A percentile compares a stretch with the other conserved stretches of the same genome.
Evolutionary conservation across 78 protist genomes (phyloP).

Genomic region (Monosiga brevicollis): DNA sequence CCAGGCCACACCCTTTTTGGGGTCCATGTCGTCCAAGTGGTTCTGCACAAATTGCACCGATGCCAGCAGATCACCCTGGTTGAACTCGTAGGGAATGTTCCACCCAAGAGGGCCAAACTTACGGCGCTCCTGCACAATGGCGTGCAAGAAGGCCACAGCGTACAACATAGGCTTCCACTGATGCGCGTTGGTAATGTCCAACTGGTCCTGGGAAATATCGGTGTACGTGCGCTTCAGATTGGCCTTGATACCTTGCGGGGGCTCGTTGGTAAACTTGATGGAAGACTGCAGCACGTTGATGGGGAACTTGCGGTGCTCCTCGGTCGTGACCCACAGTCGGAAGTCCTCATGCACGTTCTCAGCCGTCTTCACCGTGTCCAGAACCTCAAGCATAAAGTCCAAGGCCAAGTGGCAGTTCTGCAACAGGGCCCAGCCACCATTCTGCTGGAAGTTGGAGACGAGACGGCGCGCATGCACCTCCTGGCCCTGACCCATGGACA

Average conservation of each 20-base stretch:
- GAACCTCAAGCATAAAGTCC: conserved; percentile 34
- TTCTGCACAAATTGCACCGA: conserved; percentile 63
- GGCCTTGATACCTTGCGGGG: conserved; percentile 74
- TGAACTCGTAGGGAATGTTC: conserved; percentile 86
- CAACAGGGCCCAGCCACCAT: conserved; percentile 78
- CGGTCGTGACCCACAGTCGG: conserved; percentile 74
- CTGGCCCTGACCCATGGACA: conserved; percentile 90
- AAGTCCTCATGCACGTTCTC: conserved; percentile 24
- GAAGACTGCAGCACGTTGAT: conserved; percentile 71
- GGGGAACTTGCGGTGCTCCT: conserved; percentile 65
- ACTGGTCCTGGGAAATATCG: conserved; percentile 55
- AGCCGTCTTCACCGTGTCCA: conserved; percentile 11
- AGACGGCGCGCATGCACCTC: conserved; percentile 55
- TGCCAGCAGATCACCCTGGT: conserved; percentile 69
- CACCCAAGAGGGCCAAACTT: conserved; percentile 84
- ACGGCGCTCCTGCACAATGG: conserved; percentile 75
- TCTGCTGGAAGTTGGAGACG: neutral
- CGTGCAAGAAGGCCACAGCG: conserved; percentile 66
- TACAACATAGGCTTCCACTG: conserved; percentile 62
- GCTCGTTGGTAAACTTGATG: conserved; percentile 81
- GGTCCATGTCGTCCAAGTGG: conserved; percentile 46
- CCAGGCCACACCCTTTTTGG: conserved; percentile 55
- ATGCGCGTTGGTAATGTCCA: conserved; percentile 41
- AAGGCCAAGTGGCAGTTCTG: conserved; percentile 83
- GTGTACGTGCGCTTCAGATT: conserved; percentile 55